Percentiles rank a stretch among this genome's conserved stretches.
Evolutionary conservation across 345 rosid species (phyloP).

Genomic region (Litchi chinensis): DNA sequence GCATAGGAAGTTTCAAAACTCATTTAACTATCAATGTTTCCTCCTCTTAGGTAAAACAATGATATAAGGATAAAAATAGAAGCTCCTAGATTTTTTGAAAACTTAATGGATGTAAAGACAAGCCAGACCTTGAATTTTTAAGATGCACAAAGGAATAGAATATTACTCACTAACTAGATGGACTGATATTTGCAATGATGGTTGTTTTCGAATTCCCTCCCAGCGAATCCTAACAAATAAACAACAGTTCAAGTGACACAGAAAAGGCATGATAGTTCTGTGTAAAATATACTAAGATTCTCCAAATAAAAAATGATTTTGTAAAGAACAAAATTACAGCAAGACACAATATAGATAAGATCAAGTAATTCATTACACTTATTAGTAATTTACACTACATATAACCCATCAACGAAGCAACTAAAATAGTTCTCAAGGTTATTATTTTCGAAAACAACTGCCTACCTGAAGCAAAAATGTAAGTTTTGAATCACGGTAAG

Average conservation of each 20-base stretch:
- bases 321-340: neutral
- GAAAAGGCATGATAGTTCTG: neutral
- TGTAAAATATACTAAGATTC: neutral
- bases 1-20: neutral
- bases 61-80: neutral
- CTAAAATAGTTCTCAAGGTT: slow-evolving; percentile 2
- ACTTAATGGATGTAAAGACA: neutral
- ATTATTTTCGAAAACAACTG: neutral
- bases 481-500: slow-evolving; percentile 97
- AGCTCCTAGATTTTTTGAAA: neutral
- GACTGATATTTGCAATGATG: slow-evolving; percentile 96
- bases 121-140: neutral
- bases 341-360: neutral
- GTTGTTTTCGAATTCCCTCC: slow-evolving; percentile 98
- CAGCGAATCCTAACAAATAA: slow-evolving; percentile 75
- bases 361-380: neutral
- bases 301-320: neutral
- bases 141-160: slow-evolving; percentile 2
- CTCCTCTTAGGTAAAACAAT: neutral
- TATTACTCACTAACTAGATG: slow-evolving; percentile 72
- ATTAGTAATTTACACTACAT: neutral
- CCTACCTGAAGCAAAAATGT: slow-evolving; percentile 97
- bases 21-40: neutral
- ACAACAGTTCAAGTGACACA: neutral
- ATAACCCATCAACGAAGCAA: neutral